Evolutionary conservation across 257 asterid genomes (phyloP).

Genomic region (Pogostemon cablin): DNA sequence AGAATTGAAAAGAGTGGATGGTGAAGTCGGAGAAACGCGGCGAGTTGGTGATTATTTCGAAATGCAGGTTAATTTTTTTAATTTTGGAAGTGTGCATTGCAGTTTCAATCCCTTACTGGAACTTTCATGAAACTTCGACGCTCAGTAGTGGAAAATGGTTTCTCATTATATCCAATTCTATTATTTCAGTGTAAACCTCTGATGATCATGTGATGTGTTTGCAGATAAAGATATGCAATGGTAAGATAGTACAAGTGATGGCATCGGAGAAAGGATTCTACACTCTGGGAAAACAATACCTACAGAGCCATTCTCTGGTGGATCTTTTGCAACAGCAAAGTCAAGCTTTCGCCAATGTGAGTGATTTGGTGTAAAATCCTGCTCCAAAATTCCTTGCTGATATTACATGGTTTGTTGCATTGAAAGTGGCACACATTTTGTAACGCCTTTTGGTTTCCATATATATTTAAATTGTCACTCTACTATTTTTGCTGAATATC

Average conservation of each 20-base stretch:
- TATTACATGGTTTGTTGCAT: constrained; percentile 8
- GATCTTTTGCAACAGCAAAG: constrained; percentile 99
- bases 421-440: constrained; percentile 9
- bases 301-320: constrained; percentile 84
- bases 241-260: constrained; percentile 82
- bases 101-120: neutral
- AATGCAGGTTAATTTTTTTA: constrained; percentile 64
- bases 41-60: constrained; percentile 80
- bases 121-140: neutral
- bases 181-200: constrained; percentile 15
- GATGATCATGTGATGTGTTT: constrained; percentile 30
- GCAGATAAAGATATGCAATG: constrained; percentile 98
- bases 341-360: constrained; percentile 93
- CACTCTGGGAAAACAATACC: constrained; percentile 71
- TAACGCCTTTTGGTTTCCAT: neutral
- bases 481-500: neutral
- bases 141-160: neutral
- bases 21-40: constrained; percentile 52
- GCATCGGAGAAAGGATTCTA: constrained; percentile 91
- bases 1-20: constrained; percentile 71
- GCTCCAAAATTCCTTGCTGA: constrained; percentile 8
- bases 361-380: constrained; percentile 33
- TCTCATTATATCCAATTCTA: neutral
- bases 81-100: neutral
- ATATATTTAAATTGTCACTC: neutral